Conservation (phyloP, 768 basidiomycete genomes). For the Auricularia sp. region DNA sequence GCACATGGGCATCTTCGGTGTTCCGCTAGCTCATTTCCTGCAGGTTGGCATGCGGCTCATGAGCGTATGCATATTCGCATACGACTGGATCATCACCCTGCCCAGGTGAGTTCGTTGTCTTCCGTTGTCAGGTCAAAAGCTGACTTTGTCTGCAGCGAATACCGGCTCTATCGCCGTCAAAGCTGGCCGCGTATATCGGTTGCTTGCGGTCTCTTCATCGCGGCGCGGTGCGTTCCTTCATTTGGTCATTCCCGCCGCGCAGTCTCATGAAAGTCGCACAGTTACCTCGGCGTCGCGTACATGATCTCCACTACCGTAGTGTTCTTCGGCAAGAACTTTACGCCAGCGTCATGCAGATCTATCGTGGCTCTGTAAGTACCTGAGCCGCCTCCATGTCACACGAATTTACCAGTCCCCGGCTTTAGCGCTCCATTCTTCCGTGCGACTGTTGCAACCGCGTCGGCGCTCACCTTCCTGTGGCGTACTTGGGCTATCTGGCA, state of each 20-base stretch:
- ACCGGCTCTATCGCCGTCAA: background rate
- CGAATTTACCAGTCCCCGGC: too few species aligned
- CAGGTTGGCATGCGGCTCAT: slow-evolving; percentile 1
- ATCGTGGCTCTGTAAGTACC: background rate
- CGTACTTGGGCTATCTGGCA: background rate
- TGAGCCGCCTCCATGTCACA: background rate
- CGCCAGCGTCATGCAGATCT: background rate
- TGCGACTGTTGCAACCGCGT: background rate
- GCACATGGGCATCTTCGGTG: background rate
- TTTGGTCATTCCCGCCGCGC: background rate
- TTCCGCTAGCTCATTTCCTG: background rate
- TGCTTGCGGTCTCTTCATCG: background rate
- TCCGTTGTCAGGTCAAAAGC: background rate
- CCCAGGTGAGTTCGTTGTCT: background rate
- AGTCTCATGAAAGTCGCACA: background rate
- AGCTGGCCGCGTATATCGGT: background rate
- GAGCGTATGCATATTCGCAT: background rate
- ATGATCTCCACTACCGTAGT: background rate
- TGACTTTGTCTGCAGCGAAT: background rate
- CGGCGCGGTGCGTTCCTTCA: background rate
- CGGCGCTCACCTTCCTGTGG: background rate
- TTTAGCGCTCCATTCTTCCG: background rate
- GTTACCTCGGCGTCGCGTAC: background rate
- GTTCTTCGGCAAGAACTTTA: background rate
- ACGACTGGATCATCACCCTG: background rate